A percentile compares a stretch with the other conserved stretches of the same genome.
Conservation (phyloP, 2,329 filamentous ascomycete species). For the Coniochaeta sp. region DNA sequence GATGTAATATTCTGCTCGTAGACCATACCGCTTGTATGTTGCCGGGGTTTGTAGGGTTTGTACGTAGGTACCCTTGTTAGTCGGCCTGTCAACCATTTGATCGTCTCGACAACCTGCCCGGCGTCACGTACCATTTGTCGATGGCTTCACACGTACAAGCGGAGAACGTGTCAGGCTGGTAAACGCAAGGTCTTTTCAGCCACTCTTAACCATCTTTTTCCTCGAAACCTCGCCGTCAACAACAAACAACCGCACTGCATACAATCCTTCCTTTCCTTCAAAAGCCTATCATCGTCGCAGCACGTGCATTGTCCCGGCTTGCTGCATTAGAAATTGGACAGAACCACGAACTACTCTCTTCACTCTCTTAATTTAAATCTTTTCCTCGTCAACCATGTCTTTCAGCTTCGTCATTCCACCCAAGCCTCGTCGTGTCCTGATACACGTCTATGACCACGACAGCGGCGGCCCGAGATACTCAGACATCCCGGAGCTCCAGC, state of each 20-base stretch:
- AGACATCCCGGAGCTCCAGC: neutral
- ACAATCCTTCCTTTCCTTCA: neutral
- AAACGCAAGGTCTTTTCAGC: no score
- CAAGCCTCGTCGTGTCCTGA: neutral
- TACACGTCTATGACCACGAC: neutral
- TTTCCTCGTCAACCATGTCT: neutral
- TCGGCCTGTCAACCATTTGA: neutral
- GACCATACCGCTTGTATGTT: no score
- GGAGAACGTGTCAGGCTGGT: neutral
- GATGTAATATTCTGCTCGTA: no score
- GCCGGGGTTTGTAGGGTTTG: neutral
- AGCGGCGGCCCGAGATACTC: neutral
- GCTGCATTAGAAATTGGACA: neutral
- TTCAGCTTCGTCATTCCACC: neutral
- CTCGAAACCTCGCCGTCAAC: neutral
- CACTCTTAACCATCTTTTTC: neutral
- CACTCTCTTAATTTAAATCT: neutral
- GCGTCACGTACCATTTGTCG: neutral
- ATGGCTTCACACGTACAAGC: neutral
- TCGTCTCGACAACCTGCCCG: neutral
- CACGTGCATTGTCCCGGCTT: neutral
- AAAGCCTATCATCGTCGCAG: neutral
- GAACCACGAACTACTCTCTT: neutral
- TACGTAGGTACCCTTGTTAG: neutral
- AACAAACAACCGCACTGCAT: neutral